A percentile compares a stretch with the other conserved stretches of the same genome.
These are phyloP conservation scores for Warburgia ugandensis DNA, from an alignment of 164 flowering plant species.

Conservation along the genomic window DNA sequence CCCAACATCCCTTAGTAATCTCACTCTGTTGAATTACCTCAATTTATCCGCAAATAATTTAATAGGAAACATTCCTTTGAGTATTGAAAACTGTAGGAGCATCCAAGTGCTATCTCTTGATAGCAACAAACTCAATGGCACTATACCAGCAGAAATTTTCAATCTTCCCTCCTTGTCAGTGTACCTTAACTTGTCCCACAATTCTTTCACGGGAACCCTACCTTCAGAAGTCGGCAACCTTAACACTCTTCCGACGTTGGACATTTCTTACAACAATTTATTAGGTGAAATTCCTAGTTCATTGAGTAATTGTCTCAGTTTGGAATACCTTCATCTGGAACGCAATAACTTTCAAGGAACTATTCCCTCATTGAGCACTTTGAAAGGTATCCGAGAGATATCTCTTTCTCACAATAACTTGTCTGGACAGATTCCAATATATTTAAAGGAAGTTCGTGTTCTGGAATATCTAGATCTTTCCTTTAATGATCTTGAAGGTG, in stretches of 20 bases:
- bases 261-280: too few relatives aligned
- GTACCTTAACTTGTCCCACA: neutral
- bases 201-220: conserved; percentile 15
- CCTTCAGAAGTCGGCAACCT: conserved; percentile 21
- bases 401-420: conserved; percentile 27
- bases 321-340: too few relatives aligned
- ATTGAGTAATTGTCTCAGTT: too few relatives aligned
- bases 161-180: neutral
- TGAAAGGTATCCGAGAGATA: conserved; percentile 9
- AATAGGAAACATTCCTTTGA: neutral
- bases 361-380: conserved; percentile 19
- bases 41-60: neutral
- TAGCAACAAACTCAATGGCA: neutral
- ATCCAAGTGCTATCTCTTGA: neutral
- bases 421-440: conserved; percentile 21
- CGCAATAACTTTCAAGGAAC: conserved; percentile 20
- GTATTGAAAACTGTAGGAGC: neutral
- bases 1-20: neutral
- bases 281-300: too few relatives aligned
- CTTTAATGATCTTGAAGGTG: too few relatives aligned
- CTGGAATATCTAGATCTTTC: too few relatives aligned
- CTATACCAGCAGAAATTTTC: neutral
- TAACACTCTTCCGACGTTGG: conserved; percentile 6
- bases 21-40: neutral
- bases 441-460: conserved; percentile 3